Evolutionary conservation across 2,329 filamentous ascomycete genomes (phyloP), one percentile per base, ranked within the genome.

Genomic region (Cladophialophora carrionii): DNA sequence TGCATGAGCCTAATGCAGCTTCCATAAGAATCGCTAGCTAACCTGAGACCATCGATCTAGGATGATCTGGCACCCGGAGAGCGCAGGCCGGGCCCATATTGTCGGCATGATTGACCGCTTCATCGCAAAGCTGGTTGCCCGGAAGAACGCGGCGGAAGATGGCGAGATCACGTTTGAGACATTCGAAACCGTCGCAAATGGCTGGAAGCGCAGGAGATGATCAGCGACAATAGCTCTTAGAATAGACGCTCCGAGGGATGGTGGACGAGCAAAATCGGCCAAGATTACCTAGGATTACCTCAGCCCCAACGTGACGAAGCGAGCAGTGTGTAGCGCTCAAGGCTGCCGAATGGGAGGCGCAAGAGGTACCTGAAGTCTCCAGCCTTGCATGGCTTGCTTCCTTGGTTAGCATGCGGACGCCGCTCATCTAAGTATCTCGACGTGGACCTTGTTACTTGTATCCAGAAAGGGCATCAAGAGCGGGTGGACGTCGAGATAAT

Each of bases 51-150:
- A 9, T 63, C 26, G 20, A 37, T 62, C 34, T 53, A 69, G 70
- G 7, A 66, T 72, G 69, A 69, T 72, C 59, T 72, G 69, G 70
- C 71, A 72, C 59, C 71, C 71, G 3, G 71, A 72, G 49, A 68
- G 65, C 41, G 56, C 70, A 26, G 71, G 71, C 29, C 57, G 71
- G 41, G 65, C 65, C 14, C 71, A 72, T 57, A 68, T 72, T 55
- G 66, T 72, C 12, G 71, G 71, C 10, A 72, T 72, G 71, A 71
- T 72, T 54, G 71, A 72, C 51, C 63, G 62, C 48, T 70, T 72
- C 53, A 67, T 72, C 32, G 61, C 59, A 3, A 71, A 66, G 57
- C 58, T 72, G 20, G 65, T 68, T 14, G 34, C 51, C 8, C 68
- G 64, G 31, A 67, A 61, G 57, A 57, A 66, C n/a, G 68, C 58